Base-by-base conservation (phyloP, 2,329 filamentous ascomycete species). In the Diaporthe sp. region DNA sequence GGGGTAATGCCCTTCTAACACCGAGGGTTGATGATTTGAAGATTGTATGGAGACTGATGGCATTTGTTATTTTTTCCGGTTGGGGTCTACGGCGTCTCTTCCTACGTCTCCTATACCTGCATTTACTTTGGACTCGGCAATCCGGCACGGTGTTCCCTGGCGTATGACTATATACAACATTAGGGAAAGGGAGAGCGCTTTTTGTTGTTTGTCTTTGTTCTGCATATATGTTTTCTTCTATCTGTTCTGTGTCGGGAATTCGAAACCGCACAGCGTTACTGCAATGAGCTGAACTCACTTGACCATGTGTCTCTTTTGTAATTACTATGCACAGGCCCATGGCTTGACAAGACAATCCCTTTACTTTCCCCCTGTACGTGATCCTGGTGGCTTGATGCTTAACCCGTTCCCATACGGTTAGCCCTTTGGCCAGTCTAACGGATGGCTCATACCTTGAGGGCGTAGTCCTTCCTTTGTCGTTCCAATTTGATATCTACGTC, bases 1-100 rank as follows among this genome's bases (percentile, higher is more conserved):
- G 83, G 94, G 94, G 53, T 97, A 77, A 86, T 42, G 53, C 25
- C 32, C 19, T 22, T 44, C 50, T 44, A 15, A 68, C n/a, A 27
- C 25, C 66, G 25, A 39, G 51, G n/a, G 59, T 66, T 27, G 55
- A 56, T 69, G 58, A 71, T 30, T 37, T 19, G 15, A 73, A 73
- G 71, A 65, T 39, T 58, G 55, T 65, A 32, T 47, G 69, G 72
- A 63, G 59, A 27, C 50, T 69, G 59, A 53, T 65, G 70, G 75
- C 73, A 76, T 61, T 72, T 68, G 53, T 68, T 71, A 73, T 50
- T 72, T 72, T 66, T 39, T 71, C 50, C 69, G 74, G 63, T 76
- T 51, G 39, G 63, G 58, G 56, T 58, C 37, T 51, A 51, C 70
- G 73, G 70, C 76, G 76, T 76, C 71, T 75, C 75, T 79, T 76